Evolutionary conservation across 176 grass and related monocot genomes (phyloP).

Genomic region (Oryza glumipatula): DNA sequence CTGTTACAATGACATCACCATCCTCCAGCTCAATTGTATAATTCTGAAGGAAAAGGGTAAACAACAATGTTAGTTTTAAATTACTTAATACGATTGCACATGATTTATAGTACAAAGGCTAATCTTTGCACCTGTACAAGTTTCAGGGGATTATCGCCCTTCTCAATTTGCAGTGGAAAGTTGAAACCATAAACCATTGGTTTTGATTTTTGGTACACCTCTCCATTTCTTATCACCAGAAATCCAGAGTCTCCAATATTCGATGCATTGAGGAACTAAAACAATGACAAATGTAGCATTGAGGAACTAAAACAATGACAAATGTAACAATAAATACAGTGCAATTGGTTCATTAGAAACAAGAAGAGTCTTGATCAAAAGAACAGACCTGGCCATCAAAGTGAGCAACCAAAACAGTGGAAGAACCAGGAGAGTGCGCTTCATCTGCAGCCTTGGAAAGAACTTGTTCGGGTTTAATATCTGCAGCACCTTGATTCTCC

Average conservation of each 20-base stretch:
- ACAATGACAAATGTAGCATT: conserved; percentile 35
- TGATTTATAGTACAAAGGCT: background rate
- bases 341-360: background rate
- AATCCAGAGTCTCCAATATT: conserved; percentile 98
- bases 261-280: conserved; percentile 76
- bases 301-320: conserved; percentile 55
- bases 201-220: conserved; percentile 65
- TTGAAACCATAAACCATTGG: conserved; percentile 98
- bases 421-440: conserved; percentile 81
- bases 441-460: conserved; percentile 70
- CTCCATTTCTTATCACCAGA: conserved; percentile 83
- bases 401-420: conserved; percentile 85
- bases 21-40: conserved; percentile 77
- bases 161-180: conserved; percentile 93
- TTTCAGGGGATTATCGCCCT: conserved; percentile 76
- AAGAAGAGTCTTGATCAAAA: background rate
- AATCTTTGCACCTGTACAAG: conserved; percentile 61
- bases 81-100: background rate
- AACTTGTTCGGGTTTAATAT: conserved; percentile 60
- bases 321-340: background rate
- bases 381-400: conserved; percentile 88
- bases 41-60: conserved; percentile 42
- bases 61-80: background rate
- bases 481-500: conserved; percentile 43
- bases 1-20: conserved; percentile 72